These are phyloP conservation scores for Cryptosporidium ubiquitum DNA, from an alignment of 169 alveolate genomes.

Conservation along the genomic window DNA sequence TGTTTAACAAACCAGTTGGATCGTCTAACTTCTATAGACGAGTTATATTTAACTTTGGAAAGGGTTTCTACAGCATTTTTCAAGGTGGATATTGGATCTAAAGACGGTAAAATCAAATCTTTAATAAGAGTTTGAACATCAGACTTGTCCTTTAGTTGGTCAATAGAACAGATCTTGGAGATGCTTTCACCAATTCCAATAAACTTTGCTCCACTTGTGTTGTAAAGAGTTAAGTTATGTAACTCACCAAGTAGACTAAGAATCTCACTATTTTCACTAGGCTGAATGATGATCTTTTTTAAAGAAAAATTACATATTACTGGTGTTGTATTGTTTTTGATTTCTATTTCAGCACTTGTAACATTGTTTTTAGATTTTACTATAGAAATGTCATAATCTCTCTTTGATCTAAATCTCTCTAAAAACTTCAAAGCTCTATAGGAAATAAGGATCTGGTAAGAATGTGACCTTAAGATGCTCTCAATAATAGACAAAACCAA, in stretches of 20 bases:
- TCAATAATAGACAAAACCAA: constrained; percentile 12
- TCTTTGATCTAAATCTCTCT: neutral
- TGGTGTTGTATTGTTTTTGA: neutral
- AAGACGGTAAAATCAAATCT: constrained; percentile 27
- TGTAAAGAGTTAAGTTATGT: neutral
- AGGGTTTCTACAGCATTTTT: neutral
- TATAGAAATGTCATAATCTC: constrained; percentile 15
- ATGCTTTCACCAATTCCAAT: neutral
- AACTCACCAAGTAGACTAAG: neutral
- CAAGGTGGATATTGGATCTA: constrained; percentile 43
- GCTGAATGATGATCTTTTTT: neutral
- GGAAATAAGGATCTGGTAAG: constrained; percentile 24
- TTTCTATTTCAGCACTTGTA: neutral
- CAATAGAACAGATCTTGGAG: neutral
- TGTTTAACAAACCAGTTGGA: constrained; percentile 35
- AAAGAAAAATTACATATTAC: constrained; percentile 39
- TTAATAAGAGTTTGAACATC: constrained; percentile 19
- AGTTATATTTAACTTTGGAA: constrained; percentile 31
- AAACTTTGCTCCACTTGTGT: constrained; percentile 15
- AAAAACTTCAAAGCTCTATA: constrained; percentile 20
- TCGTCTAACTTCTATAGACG: constrained; percentile 41
- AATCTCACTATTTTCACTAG: neutral
- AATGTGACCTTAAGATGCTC: constrained; percentile 10
- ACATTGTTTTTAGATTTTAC: neutral
- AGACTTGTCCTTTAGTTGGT: neutral